Conservation (phyloP, 2,329 filamentous ascomycete genomes). For the Tolypocladium album region DNA sequence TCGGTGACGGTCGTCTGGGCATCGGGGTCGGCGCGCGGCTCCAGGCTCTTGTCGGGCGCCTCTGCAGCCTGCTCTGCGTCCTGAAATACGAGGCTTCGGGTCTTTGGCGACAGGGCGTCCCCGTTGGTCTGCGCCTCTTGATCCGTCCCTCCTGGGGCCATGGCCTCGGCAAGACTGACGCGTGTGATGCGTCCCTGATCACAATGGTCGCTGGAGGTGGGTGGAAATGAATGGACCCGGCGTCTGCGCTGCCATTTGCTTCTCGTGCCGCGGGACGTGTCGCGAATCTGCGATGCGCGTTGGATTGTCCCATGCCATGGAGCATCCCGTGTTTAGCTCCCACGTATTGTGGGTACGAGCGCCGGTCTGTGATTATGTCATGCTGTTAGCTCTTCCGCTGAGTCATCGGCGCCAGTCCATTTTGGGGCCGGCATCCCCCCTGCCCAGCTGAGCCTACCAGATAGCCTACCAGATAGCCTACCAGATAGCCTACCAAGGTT, state of each 20-base stretch:
- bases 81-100: slow-evolving; percentile 14
- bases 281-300: slow-evolving; percentile 3
- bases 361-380: not conserved
- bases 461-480: too few relatives aligned
- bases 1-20: slow-evolving; percentile 60
- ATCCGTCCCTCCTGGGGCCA: slow-evolving; percentile 16
- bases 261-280: not conserved
- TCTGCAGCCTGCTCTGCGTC: slow-evolving; percentile 14
- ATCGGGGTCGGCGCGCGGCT: slow-evolving; percentile 51
- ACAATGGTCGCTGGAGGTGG: not conserved
- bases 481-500: too few relatives aligned
- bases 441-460: not conserved
- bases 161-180: slow-evolving; percentile 3
- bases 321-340: not conserved
- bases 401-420: not conserved
- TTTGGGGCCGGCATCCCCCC: not conserved
- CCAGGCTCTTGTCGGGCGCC: slow-evolving; percentile 30
- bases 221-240: not conserved
- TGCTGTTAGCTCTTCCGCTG: not conserved
- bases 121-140: slow-evolving; percentile 10
- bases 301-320: not conserved
- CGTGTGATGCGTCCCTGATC: slow-evolving; percentile 1
- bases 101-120: slow-evolving; percentile 16
- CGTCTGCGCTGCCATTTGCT: slow-evolving; percentile 8
- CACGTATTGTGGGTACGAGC: not conserved